Conservation (phyloP, 768 basidiomycete species). For the Termitomyces sp. region DNA sequence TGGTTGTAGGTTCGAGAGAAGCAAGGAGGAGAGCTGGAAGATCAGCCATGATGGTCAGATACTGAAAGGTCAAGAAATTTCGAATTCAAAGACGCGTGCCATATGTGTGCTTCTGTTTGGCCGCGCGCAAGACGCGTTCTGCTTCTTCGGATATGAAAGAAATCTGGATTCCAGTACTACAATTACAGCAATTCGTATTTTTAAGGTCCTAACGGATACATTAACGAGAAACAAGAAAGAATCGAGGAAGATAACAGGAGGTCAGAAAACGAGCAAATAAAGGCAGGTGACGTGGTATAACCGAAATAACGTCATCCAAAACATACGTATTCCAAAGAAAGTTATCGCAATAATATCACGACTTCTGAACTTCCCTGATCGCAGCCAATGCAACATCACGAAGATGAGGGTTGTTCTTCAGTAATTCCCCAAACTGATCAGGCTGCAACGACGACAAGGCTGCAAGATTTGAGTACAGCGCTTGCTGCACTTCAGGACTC, state of each 20-base stretch:
- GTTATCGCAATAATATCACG: neutral
- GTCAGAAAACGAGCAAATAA: neutral
- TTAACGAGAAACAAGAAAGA: neutral
- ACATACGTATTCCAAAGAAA: neutral
- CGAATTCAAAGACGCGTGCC: constrained; percentile 12
- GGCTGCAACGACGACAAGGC: constrained; percentile 29
- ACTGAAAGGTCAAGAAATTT: constrained; percentile 3
- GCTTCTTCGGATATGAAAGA: neutral
- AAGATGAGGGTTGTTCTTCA: constrained; percentile 34
- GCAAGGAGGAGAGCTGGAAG: constrained; percentile 66
- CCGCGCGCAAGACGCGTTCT: constrained; percentile 5
- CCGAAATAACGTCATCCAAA: neutral
- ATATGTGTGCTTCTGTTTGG: constrained; percentile 10
- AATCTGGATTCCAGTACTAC: neutral
- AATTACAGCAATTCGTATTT: neutral
- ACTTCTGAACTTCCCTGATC: constrained; percentile 20
- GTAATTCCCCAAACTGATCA: constrained; percentile 31
- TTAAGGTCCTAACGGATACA: neutral
- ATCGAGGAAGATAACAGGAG: neutral
- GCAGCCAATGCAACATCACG: constrained; percentile 32
- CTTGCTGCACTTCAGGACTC: constrained; percentile 8
- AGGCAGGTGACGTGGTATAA: neutral
- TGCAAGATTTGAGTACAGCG: constrained; percentile 19
- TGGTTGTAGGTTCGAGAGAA: constrained; percentile 60
- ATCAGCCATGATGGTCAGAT: constrained; percentile 47